Base-by-base conservation (phyloP, 768 basidiomycete genomes). In the Mycena polygramma region DNA sequence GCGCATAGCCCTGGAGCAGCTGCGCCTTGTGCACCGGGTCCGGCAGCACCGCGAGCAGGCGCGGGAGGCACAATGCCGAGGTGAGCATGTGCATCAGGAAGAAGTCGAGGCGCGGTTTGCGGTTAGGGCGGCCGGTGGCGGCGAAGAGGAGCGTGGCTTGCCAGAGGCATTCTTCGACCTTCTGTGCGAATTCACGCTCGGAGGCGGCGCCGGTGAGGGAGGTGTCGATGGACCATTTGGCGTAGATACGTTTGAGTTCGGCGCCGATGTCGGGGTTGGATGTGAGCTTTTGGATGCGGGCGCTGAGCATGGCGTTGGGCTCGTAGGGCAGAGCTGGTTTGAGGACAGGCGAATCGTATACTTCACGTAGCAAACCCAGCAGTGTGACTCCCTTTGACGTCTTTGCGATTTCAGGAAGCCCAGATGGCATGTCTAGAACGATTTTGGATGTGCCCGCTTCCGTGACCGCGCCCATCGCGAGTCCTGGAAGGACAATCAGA, bases 301-400 rank as follows among this genome's bases (percentile, higher is more conserved):
- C 57, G 11, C 81, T 24, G 17, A 78, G 53, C 17, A 64, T 19
- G 10, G 43, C 55, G 45, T 88, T 73, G 7, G 86, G 84, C 66
- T 89, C 83, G 75, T 90, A 90, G 0, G 87, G 86, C 75, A 87
- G 2, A 17, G 17, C 79, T 4, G 90, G 90, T 14, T 80, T 79
- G 67, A 91, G 81, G 48, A 79, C 73, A 2, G 82, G 76, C 6
- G 88, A 87, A 64, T 85, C 85, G 76, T 90, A 89, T 7, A 86
- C 78, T 68, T 87, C 79, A 22, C 83, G 82, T 0, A 91, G 75
- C 41, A 90, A 80, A 58, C 86, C 84, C 30, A 91, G 79, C 13
- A 91, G 82, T 0, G 87, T 81, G 1, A 80, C 76, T 4, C 81
- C 81, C 20, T 77, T 63, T 30, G 64, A 20, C 0, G 68, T 39